phyloP scores from a whole-genome alignment of 2,329 filamentous ascomycete species.

The Ophiostoma novo-ulmi region DNA sequence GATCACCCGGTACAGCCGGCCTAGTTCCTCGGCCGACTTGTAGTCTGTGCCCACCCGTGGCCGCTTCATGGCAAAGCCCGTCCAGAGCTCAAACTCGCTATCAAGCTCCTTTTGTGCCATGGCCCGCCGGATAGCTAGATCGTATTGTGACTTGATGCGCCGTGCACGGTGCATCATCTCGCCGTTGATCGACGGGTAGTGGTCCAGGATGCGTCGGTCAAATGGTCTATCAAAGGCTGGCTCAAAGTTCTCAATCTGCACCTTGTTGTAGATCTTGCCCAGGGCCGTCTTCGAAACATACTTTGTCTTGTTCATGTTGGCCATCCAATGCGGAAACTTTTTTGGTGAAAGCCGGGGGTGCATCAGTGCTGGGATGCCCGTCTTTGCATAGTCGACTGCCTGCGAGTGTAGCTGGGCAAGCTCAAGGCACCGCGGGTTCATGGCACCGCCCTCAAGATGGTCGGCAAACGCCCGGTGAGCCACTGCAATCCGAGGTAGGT shows the following conservation, averaged over 20 bases:
- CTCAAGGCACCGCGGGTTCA: constrained; percentile 61
- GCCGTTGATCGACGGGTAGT: constrained; percentile 45
- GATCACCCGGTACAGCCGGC: constrained; percentile 59
- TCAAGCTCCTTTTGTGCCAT: constrained; percentile 79
- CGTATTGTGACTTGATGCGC: constrained; percentile 70
- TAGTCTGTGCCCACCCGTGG: constrained; percentile 71
- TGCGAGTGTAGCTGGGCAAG: constrained; percentile 79
- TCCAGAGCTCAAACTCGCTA: constrained; percentile 90
- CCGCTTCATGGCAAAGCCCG: constrained; percentile 74
- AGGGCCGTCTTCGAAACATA: constrained; percentile 70
- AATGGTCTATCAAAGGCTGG: constrained; percentile 70
- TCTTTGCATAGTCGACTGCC: constrained; percentile 93
- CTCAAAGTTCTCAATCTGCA: constrained; percentile 61
- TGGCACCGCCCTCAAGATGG: constrained; percentile 54
- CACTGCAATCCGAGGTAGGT: constrained; percentile 70
- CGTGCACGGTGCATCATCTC: constrained; percentile 55
- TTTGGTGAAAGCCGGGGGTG: constrained; percentile 53
- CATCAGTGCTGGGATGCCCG: constrained; percentile 71
- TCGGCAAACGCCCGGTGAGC: constrained; percentile 79
- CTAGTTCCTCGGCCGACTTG: constrained; percentile 80
- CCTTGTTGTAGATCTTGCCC: constrained; percentile 75
- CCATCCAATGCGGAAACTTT: constrained; percentile 83
- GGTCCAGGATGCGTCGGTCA: constrained; percentile 65
- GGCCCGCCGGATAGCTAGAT: constrained; percentile 67
- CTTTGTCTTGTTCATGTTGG: constrained; percentile 52